Conservation (phyloP, 192 early-diverging fungal genomes). For the Backusella sp. region DNA sequence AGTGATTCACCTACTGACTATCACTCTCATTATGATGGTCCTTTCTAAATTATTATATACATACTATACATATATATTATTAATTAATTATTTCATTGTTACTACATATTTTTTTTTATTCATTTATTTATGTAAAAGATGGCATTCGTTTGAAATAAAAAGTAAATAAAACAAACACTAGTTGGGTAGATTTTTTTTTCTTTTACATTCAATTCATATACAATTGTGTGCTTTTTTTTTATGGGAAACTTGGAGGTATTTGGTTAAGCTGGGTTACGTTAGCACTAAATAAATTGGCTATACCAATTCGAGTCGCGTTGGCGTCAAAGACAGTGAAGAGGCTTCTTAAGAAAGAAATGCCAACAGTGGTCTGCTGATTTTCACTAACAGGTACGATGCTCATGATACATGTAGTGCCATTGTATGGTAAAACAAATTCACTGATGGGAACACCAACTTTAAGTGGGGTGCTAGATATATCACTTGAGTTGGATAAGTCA, state of each 20-base stretch:
- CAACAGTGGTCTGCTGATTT: neutral
- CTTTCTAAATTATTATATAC: neutral
- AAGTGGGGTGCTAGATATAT: neutral
- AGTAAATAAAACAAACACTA: neutral
- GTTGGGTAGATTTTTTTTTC: neutral
- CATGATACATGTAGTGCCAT: neutral
- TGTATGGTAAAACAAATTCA: slow-evolving; percentile 3
- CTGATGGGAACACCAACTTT: neutral
- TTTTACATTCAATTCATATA: neutral
- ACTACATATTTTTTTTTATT: neutral
- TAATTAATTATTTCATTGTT: neutral
- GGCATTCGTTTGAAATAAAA: neutral
- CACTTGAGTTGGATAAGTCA: neutral
- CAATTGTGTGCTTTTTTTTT: neutral
- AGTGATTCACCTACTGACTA: neutral
- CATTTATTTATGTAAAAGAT: neutral
- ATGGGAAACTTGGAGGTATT: neutral
- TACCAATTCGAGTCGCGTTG: neutral
- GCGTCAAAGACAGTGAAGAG: slow-evolving; percentile 5
- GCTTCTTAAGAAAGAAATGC: neutral
- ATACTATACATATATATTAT: neutral
- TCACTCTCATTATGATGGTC: neutral
- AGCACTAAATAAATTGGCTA: neutral
- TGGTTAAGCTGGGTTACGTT: neutral
- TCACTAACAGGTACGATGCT: neutral